phyloP scores from a whole-genome alignment of 371 early-diverging fungal genomes.

The Apophysomyces ossiformis region DNA sequence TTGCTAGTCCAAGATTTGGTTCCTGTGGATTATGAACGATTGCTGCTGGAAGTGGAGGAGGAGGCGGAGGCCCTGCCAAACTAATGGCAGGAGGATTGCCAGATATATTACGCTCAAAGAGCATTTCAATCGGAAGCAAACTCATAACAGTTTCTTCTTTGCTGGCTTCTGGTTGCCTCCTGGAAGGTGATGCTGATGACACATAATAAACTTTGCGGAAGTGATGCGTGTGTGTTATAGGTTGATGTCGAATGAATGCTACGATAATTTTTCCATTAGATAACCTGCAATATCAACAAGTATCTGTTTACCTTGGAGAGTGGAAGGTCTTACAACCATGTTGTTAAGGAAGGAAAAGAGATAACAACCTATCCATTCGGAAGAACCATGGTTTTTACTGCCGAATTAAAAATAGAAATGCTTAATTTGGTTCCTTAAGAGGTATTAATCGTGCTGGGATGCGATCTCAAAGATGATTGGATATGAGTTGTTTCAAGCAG shows the following conservation, averaged over 20 bases:
- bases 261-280: neutral
- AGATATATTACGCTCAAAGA: conserved; percentile 14
- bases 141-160: neutral
- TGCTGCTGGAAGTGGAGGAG: neutral
- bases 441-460: too few species aligned
- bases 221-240: neutral
- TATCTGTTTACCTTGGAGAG: conserved; percentile 12
- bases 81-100: conserved; percentile 6
- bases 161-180: neutral
- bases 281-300: neutral
- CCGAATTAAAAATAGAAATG: too few species aligned
- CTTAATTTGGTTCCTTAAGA: too few species aligned
- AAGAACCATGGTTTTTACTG: too few species aligned
- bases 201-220: conserved; percentile 2
- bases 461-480: too few species aligned
- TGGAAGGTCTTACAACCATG: conserved; percentile 13
- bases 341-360: neutral
- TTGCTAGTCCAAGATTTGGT: neutral
- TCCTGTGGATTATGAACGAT: conserved; percentile 5
- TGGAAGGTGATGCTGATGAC: neutral
- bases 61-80: neutral
- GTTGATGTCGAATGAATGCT: conserved; percentile 1
- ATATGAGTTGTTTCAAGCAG: too few species aligned
- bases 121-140: neutral
- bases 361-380: neutral